A percentile compares a stretch with the other conserved stretches of the same genome.
phyloP scores from a whole-genome alignment of 805 yeast genomes.

The Candida ascalaphidarum region DNA sequence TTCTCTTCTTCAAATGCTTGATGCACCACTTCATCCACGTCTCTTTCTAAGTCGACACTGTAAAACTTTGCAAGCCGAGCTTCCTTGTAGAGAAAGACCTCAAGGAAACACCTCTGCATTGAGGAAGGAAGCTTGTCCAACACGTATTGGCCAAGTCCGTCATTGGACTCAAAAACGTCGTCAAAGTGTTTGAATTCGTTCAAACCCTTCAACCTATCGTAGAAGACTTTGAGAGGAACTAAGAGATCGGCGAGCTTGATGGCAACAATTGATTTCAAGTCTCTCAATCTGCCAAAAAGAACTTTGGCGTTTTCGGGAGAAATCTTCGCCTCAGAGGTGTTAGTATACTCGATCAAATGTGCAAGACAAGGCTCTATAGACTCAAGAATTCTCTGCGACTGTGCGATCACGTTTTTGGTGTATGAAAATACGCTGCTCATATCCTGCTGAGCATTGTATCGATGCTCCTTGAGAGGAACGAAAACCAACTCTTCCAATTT shows the following conservation, averaged over 20 bases:
- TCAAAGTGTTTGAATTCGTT: slow-evolving; percentile 19
- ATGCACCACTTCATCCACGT: slow-evolving; percentile 26
- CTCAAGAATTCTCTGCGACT: slow-evolving; percentile 5
- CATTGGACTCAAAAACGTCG: slow-evolving; percentile 17
- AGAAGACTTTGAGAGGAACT: slow-evolving; percentile 24
- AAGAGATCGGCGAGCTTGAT: slow-evolving; percentile 23
- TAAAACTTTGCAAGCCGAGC: slow-evolving; percentile 29
- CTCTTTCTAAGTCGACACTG: slow-evolving; percentile 38
- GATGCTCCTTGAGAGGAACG: slow-evolving; percentile 8
- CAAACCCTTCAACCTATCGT: slow-evolving; percentile 15
- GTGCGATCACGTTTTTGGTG: slow-evolving; percentile 7
- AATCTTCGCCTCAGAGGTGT: too few species aligned
- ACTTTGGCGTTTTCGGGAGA: slow-evolving; percentile 1
- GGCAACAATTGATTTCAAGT: slow-evolving; percentile 13
- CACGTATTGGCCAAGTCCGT: slow-evolving; percentile 10
- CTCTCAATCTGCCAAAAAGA: slow-evolving; percentile 14
- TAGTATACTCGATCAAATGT: slow-evolving; percentile 3
- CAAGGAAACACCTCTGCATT: slow-evolving; percentile 23
- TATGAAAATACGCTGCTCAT: slow-evolving; percentile 15
- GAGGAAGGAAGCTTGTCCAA: slow-evolving; percentile 15
- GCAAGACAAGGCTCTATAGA: slow-evolving; percentile 3
- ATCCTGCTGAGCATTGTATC: slow-evolving; percentile 15
- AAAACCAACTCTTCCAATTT: slow-evolving; percentile 24
- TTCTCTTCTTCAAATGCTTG: slow-evolving; percentile 5
- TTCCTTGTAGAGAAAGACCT: slow-evolving; percentile 44